Conservation (phyloP, 2,329 filamentous ascomycete species). For the Fusarium sp. region DNA sequence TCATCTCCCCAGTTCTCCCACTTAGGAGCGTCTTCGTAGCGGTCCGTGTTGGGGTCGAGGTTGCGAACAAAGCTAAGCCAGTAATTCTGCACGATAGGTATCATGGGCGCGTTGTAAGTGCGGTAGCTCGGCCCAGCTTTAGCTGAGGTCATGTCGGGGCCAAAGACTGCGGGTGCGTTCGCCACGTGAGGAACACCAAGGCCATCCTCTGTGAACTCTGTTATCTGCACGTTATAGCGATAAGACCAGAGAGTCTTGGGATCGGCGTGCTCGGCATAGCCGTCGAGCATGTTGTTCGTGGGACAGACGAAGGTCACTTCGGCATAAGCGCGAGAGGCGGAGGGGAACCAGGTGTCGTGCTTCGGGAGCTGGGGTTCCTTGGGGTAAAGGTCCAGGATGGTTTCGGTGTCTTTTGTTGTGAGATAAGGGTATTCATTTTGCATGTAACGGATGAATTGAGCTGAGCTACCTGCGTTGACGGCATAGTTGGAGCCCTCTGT, state of each 20-base stretch:
- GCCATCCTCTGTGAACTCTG: constrained; percentile 52
- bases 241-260: constrained; percentile 58
- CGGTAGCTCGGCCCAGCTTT: constrained; percentile 53
- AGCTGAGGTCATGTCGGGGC: constrained; percentile 52
- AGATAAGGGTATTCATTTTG: constrained; percentile 62
- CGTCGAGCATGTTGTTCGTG: constrained; percentile 55
- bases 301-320: constrained; percentile 62
- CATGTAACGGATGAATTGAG: constrained; percentile 57
- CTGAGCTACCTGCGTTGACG: constrained; percentile 51
- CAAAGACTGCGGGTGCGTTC: constrained; percentile 63
- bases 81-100: constrained; percentile 63
- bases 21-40: constrained; percentile 51
- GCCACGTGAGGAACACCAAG: constrained; percentile 63
- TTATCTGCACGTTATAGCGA: constrained; percentile 62
- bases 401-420: constrained; percentile 50
- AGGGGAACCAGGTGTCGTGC: constrained; percentile 60
- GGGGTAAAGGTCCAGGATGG: constrained; percentile 57
- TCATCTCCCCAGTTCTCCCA: constrained; percentile 58
- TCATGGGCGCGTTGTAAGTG: constrained; percentile 59
- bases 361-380: constrained; percentile 50
- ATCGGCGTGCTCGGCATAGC: constrained; percentile 43
- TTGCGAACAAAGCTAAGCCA: constrained; percentile 62
- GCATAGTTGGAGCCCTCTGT: constrained; percentile 62
- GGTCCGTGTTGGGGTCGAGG: constrained; percentile 59
- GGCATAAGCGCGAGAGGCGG: constrained; percentile 57